These are phyloP conservation scores for Puccinia horiana DNA, from an alignment of 1,284 basidiomycete species.

Conservation along the genomic window DNA sequence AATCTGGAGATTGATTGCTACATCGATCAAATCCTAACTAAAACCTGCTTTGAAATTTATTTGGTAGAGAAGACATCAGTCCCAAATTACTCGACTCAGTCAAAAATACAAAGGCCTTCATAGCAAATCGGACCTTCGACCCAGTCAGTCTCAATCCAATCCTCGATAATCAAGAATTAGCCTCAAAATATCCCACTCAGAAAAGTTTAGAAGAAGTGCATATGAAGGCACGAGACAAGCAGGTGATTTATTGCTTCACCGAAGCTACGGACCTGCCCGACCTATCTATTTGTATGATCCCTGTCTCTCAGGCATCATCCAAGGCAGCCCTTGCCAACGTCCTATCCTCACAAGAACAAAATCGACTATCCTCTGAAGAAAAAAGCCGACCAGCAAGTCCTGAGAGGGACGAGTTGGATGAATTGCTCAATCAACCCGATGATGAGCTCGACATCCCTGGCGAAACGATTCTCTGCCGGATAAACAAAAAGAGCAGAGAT, in stretches of 20 bases:
- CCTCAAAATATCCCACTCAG: conserved; percentile 19
- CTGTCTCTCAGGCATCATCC: conserved; percentile 36
- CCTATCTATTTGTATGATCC: conserved; percentile 28
- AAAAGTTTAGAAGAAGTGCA: conserved; percentile 5
- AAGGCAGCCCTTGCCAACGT: not conserved
- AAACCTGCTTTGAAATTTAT: not conserved
- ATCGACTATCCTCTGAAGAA: not conserved
- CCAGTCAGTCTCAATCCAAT: conserved; percentile 36
- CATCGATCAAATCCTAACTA: not conserved
- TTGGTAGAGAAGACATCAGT: not conserved
- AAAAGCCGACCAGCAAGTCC: not conserved
- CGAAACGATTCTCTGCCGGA: conserved; percentile 4
- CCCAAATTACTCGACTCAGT: conserved; percentile 20
- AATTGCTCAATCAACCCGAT: conserved; percentile 25
- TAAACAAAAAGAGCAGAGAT: conserved; percentile 1
- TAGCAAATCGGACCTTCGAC: conserved; percentile 14
- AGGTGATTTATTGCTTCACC: conserved; percentile 13
- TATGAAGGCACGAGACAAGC: conserved; percentile 20
- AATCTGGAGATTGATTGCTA: not conserved
- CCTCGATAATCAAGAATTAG: not conserved
- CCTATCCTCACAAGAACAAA: not conserved
- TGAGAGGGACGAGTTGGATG: not conserved
- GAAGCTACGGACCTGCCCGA: conserved; percentile 34
- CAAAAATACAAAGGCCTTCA: conserved; percentile 17
- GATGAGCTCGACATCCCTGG: conserved; percentile 24